A percentile compares a stretch with the other conserved stretches of the same genome.
Evolutionary conservation across 257 asterid genomes (phyloP).

Genomic region (Ajuga chamaepitys): DNA sequence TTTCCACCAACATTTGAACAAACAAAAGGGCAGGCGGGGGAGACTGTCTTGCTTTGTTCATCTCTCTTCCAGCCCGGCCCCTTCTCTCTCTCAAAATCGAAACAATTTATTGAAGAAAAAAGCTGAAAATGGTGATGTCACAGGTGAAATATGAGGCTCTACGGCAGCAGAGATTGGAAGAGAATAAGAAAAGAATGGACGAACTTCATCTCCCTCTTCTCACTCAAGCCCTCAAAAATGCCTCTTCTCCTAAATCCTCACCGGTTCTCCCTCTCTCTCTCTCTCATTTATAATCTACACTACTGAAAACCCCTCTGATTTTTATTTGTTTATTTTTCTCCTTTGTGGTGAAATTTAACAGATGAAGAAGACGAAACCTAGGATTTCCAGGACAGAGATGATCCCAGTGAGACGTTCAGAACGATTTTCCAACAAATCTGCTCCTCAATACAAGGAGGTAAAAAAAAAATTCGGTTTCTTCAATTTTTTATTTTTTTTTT

Average conservation of each 20-base stretch:
- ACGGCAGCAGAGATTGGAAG: slow-evolving; percentile 68
- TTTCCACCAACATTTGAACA: slow-evolving; percentile 16
- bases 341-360: slow-evolving; percentile 13
- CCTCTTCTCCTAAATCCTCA: slow-evolving; percentile 67
- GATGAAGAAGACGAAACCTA: slow-evolving; percentile 69
- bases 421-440: slow-evolving; percentile 51
- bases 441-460: slow-evolving; percentile 69
- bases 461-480: neutral
- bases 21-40: neutral
- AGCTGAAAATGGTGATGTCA: slow-evolving; percentile 44
- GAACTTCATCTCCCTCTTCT: slow-evolving; percentile 79
- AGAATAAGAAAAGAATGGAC: slow-evolving; percentile 82
- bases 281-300: neutral
- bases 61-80: neutral
- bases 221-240: slow-evolving; percentile 50
- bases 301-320: neutral
- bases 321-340: neutral
- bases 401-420: slow-evolving; percentile 76
- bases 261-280: slow-evolving; percentile 38
- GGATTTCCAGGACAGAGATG: slow-evolving; percentile 54
- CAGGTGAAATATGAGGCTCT: slow-evolving; percentile 52
- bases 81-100: neutral
- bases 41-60: neutral
- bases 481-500: neutral
- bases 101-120: neutral